phyloP scores from a whole-genome alignment of 495 filamentous ascomycete species.

The Xylaria cubensis region DNA sequence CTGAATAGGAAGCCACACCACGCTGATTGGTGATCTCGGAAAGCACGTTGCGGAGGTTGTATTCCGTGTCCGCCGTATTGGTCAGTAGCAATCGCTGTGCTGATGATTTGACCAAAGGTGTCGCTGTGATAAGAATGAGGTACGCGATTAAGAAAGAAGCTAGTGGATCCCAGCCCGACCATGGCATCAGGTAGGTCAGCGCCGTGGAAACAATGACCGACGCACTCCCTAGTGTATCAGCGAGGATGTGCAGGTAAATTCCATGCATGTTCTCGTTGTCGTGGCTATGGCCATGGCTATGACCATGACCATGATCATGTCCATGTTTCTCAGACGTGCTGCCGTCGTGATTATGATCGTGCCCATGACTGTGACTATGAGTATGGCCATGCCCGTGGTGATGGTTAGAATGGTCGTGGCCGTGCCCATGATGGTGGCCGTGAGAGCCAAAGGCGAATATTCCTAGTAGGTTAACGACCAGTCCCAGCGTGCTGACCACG shows the following conservation, averaged over 20 bases:
- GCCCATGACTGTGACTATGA: slow-evolving; percentile 50
- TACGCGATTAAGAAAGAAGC: slow-evolving; percentile 94
- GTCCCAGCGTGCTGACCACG: slow-evolving; percentile 81
- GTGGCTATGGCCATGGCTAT: slow-evolving; percentile 57
- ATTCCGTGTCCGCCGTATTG: slow-evolving; percentile 85
- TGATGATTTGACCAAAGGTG: slow-evolving; percentile 85
- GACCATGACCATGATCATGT: slow-evolving; percentile 45
- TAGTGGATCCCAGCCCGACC: slow-evolving; percentile 94
- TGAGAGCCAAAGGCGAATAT: slow-evolving; percentile 84
- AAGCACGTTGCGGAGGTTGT: slow-evolving; percentile 82
- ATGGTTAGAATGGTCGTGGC: slow-evolving; percentile 51
- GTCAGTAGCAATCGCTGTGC: slow-evolving; percentile 83
- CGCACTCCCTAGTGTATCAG: slow-evolving; percentile 91
- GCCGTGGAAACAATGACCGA: slow-evolving; percentile 93
- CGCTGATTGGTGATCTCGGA: slow-evolving; percentile 81
- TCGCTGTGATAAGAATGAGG: slow-evolving; percentile 86
- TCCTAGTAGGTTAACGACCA: slow-evolving; percentile 90
- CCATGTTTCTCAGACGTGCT: slow-evolving; percentile 29
- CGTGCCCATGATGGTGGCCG: slow-evolving; percentile 72
- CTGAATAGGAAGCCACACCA: slow-evolving; percentile 85
- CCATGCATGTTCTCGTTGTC: slow-evolving; percentile 99
- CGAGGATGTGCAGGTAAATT: slow-evolving; percentile 96
- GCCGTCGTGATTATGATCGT: slow-evolving; percentile 71
- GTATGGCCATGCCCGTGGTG: slow-evolving; percentile 40
- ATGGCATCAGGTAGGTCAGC: slow-evolving; percentile 82